Conservation (phyloP, 2,329 filamentous ascomycete genomes). For the Fusarium decemcellulare region DNA sequence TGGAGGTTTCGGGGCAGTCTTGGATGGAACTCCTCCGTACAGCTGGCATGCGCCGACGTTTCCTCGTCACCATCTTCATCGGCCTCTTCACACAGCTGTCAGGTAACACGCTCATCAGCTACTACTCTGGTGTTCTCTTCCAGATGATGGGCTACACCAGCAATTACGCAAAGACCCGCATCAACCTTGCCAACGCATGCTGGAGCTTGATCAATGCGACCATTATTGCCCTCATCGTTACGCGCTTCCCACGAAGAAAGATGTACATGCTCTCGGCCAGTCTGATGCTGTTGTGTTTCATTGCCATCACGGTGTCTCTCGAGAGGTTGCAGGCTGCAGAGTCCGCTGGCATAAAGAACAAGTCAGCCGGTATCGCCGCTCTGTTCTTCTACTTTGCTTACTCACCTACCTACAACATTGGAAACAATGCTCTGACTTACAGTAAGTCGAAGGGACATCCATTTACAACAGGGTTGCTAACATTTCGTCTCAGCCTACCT, state of each 20-base stretch:
- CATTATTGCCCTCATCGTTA: constrained; percentile 57
- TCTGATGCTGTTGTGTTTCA: constrained; percentile 63
- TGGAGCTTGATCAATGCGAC: constrained; percentile 62
- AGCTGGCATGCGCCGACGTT: constrained; percentile 63
- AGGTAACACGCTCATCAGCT: constrained; percentile 59
- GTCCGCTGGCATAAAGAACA: constrained; percentile 9
- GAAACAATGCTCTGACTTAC: constrained; percentile 41
- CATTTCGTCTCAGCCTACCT: constrained; percentile 57
- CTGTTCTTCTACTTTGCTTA: constrained; percentile 39
- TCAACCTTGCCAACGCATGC: constrained; percentile 61
- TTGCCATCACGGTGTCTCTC: constrained; percentile 66
- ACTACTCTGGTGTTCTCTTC: constrained; percentile 53
- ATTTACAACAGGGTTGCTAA: constrained; percentile 7
- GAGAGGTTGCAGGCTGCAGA: constrained; percentile 56
- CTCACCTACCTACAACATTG: constrained; percentile 37
- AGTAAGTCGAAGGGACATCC: constrained; percentile 24
- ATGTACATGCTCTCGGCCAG: constrained; percentile 68
- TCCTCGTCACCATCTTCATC: constrained; percentile 63
- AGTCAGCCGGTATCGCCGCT: constrained; percentile 27
- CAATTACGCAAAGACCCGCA: constrained; percentile 59
- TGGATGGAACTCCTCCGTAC: constrained; percentile 68
- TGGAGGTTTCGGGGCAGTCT: constrained; percentile 63
- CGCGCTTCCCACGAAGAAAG: constrained; percentile 62
- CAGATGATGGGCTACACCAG: constrained; percentile 60
- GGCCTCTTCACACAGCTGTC: constrained; percentile 69